Evolutionary conservation across 805 yeast genomes (phyloP).

Genomic region (Metschnikowia orientalis): DNA sequence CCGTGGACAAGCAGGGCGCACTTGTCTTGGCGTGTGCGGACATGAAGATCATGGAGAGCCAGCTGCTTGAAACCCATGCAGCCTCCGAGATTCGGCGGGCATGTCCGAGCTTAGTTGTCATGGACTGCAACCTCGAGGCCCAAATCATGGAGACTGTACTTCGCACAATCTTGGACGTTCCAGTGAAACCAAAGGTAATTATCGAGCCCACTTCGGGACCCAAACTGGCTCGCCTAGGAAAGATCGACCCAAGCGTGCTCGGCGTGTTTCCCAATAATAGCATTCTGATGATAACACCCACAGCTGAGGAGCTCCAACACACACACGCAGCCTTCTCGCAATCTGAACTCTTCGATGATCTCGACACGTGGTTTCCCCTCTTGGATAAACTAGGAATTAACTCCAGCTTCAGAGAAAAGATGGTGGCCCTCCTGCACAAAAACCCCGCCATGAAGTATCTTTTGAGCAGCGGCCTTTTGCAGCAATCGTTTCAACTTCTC

Average conservation of each 20-base stretch:
- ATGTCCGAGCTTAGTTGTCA: slow-evolving; percentile 47
- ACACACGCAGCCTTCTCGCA: slow-evolving; percentile 48
- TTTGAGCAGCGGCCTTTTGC: slow-evolving; percentile 47
- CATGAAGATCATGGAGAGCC: slow-evolving; percentile 62
- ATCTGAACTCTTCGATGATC: slow-evolving; percentile 41
- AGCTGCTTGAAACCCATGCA: slow-evolving; percentile 37
- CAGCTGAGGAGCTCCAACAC: slow-evolving; percentile 53
- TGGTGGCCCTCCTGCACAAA: slow-evolving; percentile 30
- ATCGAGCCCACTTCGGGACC: slow-evolving; percentile 77
- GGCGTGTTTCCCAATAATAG: slow-evolving; percentile 46
- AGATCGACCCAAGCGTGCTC: slow-evolving; percentile 24
- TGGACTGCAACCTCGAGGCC: slow-evolving; percentile 65
- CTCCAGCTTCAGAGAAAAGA: slow-evolving; percentile 41
- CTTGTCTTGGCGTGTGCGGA: slow-evolving; percentile 78
- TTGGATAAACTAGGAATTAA: slow-evolving; percentile 57
- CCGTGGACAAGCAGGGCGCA: slow-evolving; percentile 59
- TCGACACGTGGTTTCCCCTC: slow-evolving; percentile 69
- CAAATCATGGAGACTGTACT: slow-evolving; percentile 29
- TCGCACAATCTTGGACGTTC: slow-evolving; percentile 1
- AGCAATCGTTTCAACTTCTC: slow-evolving; percentile 64
- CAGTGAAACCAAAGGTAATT: slow-evolving; percentile 32
- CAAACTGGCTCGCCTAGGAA: slow-evolving; percentile 51
- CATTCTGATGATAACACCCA: slow-evolving; percentile 60
- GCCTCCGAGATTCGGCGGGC: slow-evolving; percentile 33
- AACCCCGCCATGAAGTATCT: slow-evolving; percentile 21